phyloP scores from a whole-genome alignment of 768 basidiomycete genomes.

The Tremella mesenterica region DNA sequence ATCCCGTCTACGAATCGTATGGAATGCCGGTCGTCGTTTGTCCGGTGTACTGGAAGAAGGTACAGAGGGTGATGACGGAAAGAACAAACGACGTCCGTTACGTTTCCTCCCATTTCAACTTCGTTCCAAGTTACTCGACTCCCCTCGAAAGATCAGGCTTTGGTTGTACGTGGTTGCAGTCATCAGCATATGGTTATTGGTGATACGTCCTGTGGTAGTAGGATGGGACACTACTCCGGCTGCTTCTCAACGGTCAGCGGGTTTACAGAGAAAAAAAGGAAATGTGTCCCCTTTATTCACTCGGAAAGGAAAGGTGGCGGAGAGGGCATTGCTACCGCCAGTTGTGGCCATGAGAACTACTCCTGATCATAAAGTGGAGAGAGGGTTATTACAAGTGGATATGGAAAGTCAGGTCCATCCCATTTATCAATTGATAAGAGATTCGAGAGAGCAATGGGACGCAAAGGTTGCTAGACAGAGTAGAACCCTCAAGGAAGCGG shows the following conservation, averaged over 20 bases:
- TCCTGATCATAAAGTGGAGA: slow-evolving; percentile 15
- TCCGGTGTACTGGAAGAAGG: slow-evolving; percentile 2
- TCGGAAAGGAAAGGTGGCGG: neutral
- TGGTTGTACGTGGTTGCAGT: neutral
- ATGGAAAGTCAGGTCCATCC: slow-evolving; percentile 32
- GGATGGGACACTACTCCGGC: neutral
- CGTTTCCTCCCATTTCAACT: neutral
- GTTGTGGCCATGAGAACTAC: neutral
- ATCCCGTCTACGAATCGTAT: neutral
- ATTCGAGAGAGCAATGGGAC: slow-evolving; percentile 34
- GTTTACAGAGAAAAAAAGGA: neutral
- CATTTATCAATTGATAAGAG: slow-evolving; percentile 39
- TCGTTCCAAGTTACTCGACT: too few species aligned
- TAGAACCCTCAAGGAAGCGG: slow-evolving; percentile 29
- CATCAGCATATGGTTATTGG: neutral
- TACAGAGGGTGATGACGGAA: neutral
- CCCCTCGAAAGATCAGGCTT: neutral
- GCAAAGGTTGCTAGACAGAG: slow-evolving; percentile 29
- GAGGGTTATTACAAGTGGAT: slow-evolving; percentile 38
- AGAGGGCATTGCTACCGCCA: neutral
- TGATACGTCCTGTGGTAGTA: neutral
- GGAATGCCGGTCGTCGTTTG: neutral
- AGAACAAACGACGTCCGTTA: neutral
- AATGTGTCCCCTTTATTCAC: neutral
- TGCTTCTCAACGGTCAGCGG: too few species aligned